Conservation (phyloP, 805 yeast species). For the Blastobotrys parvus region DNA sequence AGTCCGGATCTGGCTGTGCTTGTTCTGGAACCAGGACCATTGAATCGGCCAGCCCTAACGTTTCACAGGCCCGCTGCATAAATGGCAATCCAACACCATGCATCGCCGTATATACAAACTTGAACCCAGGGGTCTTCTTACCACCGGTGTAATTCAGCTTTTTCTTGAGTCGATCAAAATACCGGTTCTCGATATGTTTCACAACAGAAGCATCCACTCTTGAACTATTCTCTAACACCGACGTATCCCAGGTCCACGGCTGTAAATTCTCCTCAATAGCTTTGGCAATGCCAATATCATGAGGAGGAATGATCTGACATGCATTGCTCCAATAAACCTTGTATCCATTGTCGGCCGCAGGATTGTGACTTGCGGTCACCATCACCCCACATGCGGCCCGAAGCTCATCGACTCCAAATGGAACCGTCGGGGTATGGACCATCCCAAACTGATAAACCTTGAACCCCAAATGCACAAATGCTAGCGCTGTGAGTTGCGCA, state of each 20-base stretch:
- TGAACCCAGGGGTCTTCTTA: conserved; percentile 8
- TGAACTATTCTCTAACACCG: conserved; percentile 28
- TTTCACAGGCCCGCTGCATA: conserved; percentile 35
- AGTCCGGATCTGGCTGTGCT: conserved; percentile 69
- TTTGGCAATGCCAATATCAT: conserved; percentile 63
- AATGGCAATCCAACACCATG: conserved; percentile 86
- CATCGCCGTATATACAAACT: conserved; percentile 82
- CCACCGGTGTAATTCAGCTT: conserved; percentile 1
- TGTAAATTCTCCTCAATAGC: conserved; percentile 50
- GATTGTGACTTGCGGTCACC: conserved; percentile 72
- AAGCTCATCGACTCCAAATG: conserved; percentile 64
- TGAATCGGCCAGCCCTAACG: conserved; percentile 31
- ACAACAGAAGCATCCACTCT: conserved; percentile 29
- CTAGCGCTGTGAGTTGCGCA: conserved; percentile 72
- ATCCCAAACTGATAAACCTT: conserved; percentile 43
- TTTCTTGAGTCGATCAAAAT: conserved; percentile 8
- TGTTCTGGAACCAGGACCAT: conserved; percentile 52
- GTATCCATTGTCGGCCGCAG: conserved; percentile 70
- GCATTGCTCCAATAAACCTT: conserved; percentile 92
- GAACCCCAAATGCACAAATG: conserved; percentile 60
- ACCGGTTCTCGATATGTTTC: conserved; percentile 14
- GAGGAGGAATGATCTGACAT: conserved; percentile 93
- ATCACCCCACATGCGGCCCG: conserved; percentile 75
- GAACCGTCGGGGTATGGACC: conserved; percentile 87
- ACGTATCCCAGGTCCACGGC: conserved; percentile 49